These are phyloP conservation scores for Erysiphe pulchra DNA, from an alignment of 2,329 filamentous ascomycete genomes.

Conservation along the genomic window DNA sequence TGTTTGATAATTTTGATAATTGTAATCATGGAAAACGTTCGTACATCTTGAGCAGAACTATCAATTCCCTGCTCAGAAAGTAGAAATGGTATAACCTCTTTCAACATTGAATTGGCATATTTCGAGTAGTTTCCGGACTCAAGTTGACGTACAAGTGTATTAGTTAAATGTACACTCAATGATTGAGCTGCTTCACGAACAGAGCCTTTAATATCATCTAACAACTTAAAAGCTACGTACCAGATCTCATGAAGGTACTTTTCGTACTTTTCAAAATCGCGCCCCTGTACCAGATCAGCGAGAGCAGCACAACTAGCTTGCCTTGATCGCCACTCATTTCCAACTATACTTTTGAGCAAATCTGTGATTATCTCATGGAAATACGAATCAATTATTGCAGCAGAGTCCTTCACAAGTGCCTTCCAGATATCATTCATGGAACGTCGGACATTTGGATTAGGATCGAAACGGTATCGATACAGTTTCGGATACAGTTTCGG, in stretches of 20 bases:
- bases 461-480: conserved; percentile 84
- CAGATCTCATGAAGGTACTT: conserved; percentile 68
- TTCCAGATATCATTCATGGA: conserved; percentile 99
- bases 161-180: conserved; percentile 63
- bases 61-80: conserved; percentile 75
- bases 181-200: conserved; percentile 60
- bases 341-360: conserved; percentile 60
- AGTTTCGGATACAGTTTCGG: conserved; percentile 90
- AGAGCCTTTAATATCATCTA: conserved; percentile 87
- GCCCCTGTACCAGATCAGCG: conserved; percentile 63
- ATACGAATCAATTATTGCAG: conserved; percentile 47
- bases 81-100: conserved; percentile 71
- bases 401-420: conserved; percentile 73
- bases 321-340: conserved; percentile 78
- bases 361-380: conserved; percentile 82
- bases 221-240: conserved; percentile 62
- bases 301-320: conserved; percentile 83
- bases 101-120: conserved; percentile 54
- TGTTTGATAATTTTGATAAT: conserved; percentile 79
- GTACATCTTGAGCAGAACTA: conserved; percentile 68
- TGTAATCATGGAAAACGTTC: conserved; percentile 57
- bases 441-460: conserved; percentile 70
- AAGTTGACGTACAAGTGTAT: conserved; percentile 60
- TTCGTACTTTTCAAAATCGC: conserved; percentile 52
- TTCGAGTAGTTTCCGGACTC: conserved; percentile 50